Conservation (phyloP, 192 early-diverging fungal species). For the Rhizophagus sp. region DNA sequence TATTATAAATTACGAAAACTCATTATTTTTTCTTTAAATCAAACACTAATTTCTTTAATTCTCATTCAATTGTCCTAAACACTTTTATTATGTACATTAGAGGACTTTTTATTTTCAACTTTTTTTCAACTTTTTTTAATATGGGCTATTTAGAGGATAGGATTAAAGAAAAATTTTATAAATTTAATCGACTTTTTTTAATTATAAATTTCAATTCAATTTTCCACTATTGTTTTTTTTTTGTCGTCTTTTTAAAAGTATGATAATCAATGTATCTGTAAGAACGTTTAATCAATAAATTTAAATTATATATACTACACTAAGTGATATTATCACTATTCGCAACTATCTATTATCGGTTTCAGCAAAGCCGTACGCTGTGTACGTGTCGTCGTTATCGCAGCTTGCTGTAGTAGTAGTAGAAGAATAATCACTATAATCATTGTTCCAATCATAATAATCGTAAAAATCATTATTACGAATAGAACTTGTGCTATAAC, state of each 20-base stretch:
- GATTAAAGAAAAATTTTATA: background rate
- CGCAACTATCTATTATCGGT: background rate
- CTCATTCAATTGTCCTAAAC: background rate
- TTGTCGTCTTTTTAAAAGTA: no score
- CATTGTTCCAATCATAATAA: background rate
- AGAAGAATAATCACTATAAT: background rate
- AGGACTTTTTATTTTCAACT: background rate
- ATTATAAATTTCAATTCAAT: no score
- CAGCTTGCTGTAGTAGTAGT: background rate
- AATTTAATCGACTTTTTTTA: background rate
- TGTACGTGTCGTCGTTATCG: background rate
- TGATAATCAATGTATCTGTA: no score
- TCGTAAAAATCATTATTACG: background rate
- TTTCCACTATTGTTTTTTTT: no score
- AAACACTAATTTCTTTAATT: slow-evolving; percentile 1
- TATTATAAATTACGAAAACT: background rate
- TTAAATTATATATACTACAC: background rate
- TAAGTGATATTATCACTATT: background rate
- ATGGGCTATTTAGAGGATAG: background rate
- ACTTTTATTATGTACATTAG: background rate
- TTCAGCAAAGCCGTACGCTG: background rate
- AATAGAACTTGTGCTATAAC: background rate
- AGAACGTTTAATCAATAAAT: no score
- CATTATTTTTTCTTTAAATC: background rate
- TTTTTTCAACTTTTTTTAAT: background rate